Evolutionary conservation across 208 protist species (phyloP), one percentile per base, ranked within the genome.

Genomic region (Naegleria lovaniensis): DNA sequence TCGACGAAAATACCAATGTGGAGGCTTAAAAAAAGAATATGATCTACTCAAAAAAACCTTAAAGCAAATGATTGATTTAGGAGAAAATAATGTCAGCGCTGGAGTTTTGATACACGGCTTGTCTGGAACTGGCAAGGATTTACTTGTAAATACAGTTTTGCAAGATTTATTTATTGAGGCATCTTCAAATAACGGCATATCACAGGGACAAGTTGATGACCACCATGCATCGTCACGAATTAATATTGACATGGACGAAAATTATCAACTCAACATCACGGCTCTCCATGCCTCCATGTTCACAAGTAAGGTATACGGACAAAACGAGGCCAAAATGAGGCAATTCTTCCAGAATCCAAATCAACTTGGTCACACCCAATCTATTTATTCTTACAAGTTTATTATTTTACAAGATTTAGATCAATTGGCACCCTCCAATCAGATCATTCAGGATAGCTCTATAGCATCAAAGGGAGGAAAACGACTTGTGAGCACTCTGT

Each of bases 291-390:
- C 40, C 5, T 51, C 39, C 43, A 48, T 48, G 40, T 39, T 39
- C 41, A 33, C 11, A 43, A 48, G 83, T 85, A 85, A 40, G n/a
- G n/a, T 39, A 0, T 51, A 48, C 41, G 83, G 33, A 2, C 40
- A 85, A 22, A 85, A 48, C 38, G 83, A 48, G 41, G 33, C 25
- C 11, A 33, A 58, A 88, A n/a, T 88, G 22, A 33, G 55, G 58
- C 85, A 88, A 88, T 79, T 79, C 67, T 79, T 79, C 29, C 67
- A 79, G n/a, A 67, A 67, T 29, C 55, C 55, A 67, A 67, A 67
- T 13, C 19, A 67, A 67, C 2, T 29, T 29, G 55, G 55, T 15
- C 55, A 67, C 22, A 13, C 29, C 36, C 16, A 79, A 2, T 36
- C 25, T 36, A 79, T 36, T 79, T 79, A 29, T 79, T 79, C 67